Evolutionary conservation across 176 grass and related monocot genomes (phyloP).

Genomic region (Pontederia crassipes): DNA sequence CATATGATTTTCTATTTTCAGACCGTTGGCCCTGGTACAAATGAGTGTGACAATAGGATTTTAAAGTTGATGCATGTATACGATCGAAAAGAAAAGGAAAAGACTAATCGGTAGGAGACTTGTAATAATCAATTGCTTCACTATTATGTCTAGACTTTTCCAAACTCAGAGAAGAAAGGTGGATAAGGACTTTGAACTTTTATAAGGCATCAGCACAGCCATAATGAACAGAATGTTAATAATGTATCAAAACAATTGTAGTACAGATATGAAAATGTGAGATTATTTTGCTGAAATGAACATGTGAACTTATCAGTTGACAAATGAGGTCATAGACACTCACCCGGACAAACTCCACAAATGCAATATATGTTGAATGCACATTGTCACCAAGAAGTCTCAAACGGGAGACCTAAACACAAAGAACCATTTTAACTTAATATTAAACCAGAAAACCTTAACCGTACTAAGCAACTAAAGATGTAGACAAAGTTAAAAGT

Average conservation of each 20-base stretch:
- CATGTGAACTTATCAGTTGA: not conserved
- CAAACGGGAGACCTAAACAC: slow-evolving; percentile 65
- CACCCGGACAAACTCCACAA: slow-evolving; percentile 91
- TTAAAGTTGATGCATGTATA: no score
- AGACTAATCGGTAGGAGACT: no score
- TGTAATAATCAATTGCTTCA: no score
- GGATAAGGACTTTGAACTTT: no score
- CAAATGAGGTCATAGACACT: slow-evolving; percentile 3
- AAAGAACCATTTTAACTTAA: not conserved
- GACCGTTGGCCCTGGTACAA: no score
- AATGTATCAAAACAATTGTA: not conserved
- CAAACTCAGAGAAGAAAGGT: no score
- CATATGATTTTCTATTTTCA: no score
- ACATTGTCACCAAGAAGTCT: slow-evolving; percentile 88
- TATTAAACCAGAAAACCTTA: not conserved
- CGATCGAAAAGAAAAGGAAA: no score
- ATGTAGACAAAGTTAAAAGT: not conserved
- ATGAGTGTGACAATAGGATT: no score
- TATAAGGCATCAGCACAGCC: no score
- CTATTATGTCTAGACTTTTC: no score
- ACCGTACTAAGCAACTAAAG: not conserved
- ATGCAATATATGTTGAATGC: slow-evolving; percentile 86
- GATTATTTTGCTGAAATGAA: not conserved
- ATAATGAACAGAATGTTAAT: not conserved
- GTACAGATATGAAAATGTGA: no score